Evolutionary conservation across 148 eudicot genomes (phyloP).

Genomic region (Tetragonia tetragonoides): DNA sequence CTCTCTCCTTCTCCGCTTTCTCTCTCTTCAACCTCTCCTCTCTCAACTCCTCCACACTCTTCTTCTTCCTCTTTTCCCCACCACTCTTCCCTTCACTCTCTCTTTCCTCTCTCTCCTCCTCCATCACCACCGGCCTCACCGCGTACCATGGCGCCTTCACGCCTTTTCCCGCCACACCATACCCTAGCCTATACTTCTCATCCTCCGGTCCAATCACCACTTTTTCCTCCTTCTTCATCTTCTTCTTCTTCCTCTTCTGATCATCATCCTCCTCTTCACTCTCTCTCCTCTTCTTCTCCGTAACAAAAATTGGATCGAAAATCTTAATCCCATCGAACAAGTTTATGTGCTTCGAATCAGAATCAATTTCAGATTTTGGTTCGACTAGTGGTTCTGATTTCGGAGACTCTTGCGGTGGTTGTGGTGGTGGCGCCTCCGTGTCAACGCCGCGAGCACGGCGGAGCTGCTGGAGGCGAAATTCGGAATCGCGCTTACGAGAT

Average conservation of each 20-base stretch:
- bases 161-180: constrained; percentile 87
- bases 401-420: constrained; percentile 22
- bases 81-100: constrained; percentile 24
- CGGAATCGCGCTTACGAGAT: constrained; percentile 57
- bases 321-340: constrained; percentile 89
- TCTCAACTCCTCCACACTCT: constrained; percentile 72
- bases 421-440: too few species aligned
- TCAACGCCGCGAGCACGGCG: constrained; percentile 76
- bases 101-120: constrained; percentile 23
- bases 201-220: constrained; percentile 82
- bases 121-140: constrained; percentile 33
- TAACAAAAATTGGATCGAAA: constrained; percentile 60
- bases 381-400: not conserved
- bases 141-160: constrained; percentile 87
- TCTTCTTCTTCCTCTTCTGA: constrained; percentile 52
- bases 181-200: constrained; percentile 81
- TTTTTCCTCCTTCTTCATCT: constrained; percentile 48
- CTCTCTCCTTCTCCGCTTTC: constrained; percentile 72
- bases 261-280: constrained; percentile 32
- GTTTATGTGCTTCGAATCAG: constrained; percentile 72
- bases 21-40: constrained; percentile 91
- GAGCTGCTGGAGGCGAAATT: constrained; percentile 62
- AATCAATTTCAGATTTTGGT: constrained; percentile 34
- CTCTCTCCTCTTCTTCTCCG: constrained; percentile 22
- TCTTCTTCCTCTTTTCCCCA: constrained; percentile 48